A percentile compares a stretch with the other conserved stretches of the same genome.
phyloP scores from a whole-genome alignment of 768 basidiomycete species.

The Calocera cornea region DNA sequence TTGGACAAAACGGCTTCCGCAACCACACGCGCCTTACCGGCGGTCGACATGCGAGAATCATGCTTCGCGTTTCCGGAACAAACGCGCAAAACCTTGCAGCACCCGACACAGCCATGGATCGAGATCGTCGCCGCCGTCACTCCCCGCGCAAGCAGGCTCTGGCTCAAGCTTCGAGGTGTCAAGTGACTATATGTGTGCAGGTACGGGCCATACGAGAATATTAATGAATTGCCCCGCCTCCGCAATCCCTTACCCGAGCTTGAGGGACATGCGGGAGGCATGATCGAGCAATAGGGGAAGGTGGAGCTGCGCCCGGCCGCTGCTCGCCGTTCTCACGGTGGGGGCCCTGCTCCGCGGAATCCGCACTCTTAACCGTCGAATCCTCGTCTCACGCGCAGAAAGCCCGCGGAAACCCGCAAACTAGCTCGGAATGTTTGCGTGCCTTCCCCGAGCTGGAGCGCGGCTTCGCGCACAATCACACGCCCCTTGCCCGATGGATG shows the following conservation, averaged over 20 bases:
- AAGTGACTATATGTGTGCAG: neutral
- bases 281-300: neutral
- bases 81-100: too few relatives aligned
- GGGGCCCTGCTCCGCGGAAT: neutral
- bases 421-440: slow-evolving; percentile 22
- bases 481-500: slow-evolving; percentile 1
- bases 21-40: too few relatives aligned
- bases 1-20: too few relatives aligned
- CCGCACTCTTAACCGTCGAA: neutral
- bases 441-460: slow-evolving; percentile 15
- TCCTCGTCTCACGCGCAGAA: neutral
- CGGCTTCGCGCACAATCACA: slow-evolving; percentile 6
- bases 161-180: neutral
- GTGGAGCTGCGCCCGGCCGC: neutral
- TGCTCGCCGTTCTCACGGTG: neutral
- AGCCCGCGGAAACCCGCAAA: neutral
- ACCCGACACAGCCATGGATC: too few relatives aligned
- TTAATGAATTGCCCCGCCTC: neutral
- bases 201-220: neutral
- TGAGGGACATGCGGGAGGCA: neutral
- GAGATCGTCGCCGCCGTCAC: neutral
- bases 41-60: too few relatives aligned
- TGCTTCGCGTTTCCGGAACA: too few relatives aligned
- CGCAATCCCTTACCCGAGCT: neutral
- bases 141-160: neutral